Conservation (phyloP, 192 early-diverging fungal genomes). For the Backusella westeae region DNA sequence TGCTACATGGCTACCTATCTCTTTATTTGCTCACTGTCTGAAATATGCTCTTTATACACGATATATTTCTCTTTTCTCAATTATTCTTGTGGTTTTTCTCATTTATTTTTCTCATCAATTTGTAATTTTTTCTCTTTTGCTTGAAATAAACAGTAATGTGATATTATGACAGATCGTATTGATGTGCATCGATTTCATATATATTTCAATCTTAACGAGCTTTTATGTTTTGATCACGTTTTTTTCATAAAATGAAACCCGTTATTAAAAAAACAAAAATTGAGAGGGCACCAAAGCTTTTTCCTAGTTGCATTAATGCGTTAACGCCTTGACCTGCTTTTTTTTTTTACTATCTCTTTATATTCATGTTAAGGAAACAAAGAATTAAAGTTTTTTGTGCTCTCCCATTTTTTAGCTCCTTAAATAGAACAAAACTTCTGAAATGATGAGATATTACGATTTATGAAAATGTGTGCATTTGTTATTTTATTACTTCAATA, state of each 20-base stretch:
- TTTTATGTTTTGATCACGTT: background rate
- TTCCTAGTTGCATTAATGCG: background rate
- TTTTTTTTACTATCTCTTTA: background rate
- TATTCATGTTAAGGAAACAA: background rate
- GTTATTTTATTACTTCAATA: background rate
- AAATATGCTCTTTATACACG: no score
- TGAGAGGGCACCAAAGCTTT: background rate
- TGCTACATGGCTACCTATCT: no score
- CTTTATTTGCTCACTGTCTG: no score
- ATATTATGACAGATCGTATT: background rate
- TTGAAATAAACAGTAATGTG: background rate
- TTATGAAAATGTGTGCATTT: background rate
- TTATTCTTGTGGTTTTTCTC: no score
- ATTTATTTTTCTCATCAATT: no score
- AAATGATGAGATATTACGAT: background rate
- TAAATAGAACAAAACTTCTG: background rate
- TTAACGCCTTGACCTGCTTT: background rate
- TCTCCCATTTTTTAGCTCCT: background rate
- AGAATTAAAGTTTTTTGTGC: background rate
- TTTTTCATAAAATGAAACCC: background rate
- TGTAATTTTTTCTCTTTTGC: no score
- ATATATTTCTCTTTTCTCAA: no score
- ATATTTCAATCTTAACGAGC: conserved; percentile 1
- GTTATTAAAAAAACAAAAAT: background rate
- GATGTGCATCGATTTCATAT: background rate